phyloP scores from a whole-genome alignment of 2,329 filamentous ascomycete genomes.

The Ophiostoma tasmaniense region DNA sequence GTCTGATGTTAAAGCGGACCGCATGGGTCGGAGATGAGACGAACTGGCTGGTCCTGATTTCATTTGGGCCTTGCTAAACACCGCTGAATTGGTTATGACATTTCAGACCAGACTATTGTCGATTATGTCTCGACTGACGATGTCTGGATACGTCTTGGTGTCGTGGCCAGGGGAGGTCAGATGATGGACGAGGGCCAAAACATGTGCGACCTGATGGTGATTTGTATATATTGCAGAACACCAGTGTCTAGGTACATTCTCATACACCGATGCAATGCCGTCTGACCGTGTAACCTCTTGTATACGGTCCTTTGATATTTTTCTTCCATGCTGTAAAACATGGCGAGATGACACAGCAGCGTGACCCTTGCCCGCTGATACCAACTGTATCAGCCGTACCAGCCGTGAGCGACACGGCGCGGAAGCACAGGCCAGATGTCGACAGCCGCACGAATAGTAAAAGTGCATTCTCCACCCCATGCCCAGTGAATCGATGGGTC shows the following conservation, averaged over 20 bases:
- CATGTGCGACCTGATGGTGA: neutral
- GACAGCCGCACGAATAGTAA: neutral
- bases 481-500: slow-evolving; percentile 38
- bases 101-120: neutral
- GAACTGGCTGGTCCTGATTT: neutral
- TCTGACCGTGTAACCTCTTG: neutral
- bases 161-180: neutral
- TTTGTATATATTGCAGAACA: neutral
- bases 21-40: neutral
- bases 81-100: neutral
- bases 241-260: neutral
- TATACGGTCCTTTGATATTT: neutral
- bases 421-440: neutral
- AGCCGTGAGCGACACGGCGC: neutral
- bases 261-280: neutral
- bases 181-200: neutral
- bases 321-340: neutral
- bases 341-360: neutral
- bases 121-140: neutral
- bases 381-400: neutral
- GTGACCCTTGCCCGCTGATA: neutral
- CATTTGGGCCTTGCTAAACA: neutral
- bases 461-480: slow-evolving; percentile 30
- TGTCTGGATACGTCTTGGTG: neutral
- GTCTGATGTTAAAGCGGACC: neutral